Percentiles rank a stretch among this genome's conserved stretches.
These are phyloP conservation scores for Kondoa subrosea DNA, from an alignment of 768 basidiomycete genomes.

Conservation along the genomic window DNA sequence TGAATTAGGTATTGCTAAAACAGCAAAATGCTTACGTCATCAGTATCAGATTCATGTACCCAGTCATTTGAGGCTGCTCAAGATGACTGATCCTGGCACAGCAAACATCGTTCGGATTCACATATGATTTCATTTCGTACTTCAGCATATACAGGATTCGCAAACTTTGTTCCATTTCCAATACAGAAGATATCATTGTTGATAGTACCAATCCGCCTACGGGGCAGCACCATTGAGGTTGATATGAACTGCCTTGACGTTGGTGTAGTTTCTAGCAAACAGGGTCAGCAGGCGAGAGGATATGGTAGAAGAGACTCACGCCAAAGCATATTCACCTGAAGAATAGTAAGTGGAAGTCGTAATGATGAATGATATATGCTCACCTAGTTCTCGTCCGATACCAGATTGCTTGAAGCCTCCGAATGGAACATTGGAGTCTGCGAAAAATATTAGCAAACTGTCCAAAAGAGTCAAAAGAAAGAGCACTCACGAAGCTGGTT, in stretches of 20 bases:
- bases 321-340: too few relatives aligned
- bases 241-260: background rate
- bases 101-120: too few relatives aligned
- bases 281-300: background rate
- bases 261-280: background rate
- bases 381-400: constrained; percentile 31
- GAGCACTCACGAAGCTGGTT: constrained; percentile 16
- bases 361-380: too few relatives aligned
- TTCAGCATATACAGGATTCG: too few relatives aligned
- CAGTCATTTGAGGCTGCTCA: too few relatives aligned
- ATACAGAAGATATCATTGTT: background rate
- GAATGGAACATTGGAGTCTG: constrained; percentile 31
- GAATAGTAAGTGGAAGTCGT: too few relatives aligned
- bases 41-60: too few relatives aligned
- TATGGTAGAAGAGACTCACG: background rate
- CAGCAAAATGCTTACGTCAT: too few relatives aligned
- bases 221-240: background rate
- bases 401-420: constrained; percentile 38
- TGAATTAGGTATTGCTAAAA: too few relatives aligned
- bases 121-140: too few relatives aligned
- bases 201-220: background rate
- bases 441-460: background rate
- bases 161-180: too few relatives aligned
- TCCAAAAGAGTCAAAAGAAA: background rate
- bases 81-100: too few relatives aligned